Percentiles rank a stretch among this genome's conserved stretches.
Evolutionary conservation across 2,329 filamentous ascomycete genomes (phyloP).

Genomic region (Fusarium verrucosum): DNA sequence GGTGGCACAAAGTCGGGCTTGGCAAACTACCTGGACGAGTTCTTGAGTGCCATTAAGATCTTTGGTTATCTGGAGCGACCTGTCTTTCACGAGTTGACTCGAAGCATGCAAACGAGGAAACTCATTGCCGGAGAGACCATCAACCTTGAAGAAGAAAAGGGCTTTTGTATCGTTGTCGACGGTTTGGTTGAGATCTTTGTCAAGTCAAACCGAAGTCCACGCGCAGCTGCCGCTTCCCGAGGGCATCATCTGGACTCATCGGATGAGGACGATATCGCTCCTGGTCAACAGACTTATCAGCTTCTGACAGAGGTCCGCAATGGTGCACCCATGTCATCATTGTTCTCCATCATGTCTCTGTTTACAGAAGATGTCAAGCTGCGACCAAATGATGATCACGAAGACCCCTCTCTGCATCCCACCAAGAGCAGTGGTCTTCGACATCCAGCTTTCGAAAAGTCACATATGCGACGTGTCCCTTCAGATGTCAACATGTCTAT

Average conservation of each 20-base stretch:
- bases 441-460: constrained; percentile 44
- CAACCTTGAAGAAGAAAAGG: constrained; percentile 95
- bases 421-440: constrained; percentile 43
- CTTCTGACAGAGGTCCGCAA: constrained; percentile 97
- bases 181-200: constrained; percentile 98
- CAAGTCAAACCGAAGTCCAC: constrained; percentile 76
- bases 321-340: constrained; percentile 95
- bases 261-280: constrained; percentile 73
- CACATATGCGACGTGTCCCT: constrained; percentile 17
- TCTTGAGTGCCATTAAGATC: constrained; percentile 97
- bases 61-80: constrained; percentile 97
- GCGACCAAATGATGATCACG: constrained; percentile 76
- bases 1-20: constrained; percentile 89
- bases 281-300: constrained; percentile 86
- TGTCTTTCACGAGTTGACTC: constrained; percentile 95
- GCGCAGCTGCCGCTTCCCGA: constrained; percentile 43
- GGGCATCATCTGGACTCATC: constrained; percentile 53
- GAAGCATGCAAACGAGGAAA: constrained; percentile 98
- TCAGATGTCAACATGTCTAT: constrained; percentile 47
- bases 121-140: constrained; percentile 95
- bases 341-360: constrained; percentile 95
- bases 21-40: constrained; percentile 97
- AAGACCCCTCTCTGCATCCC: constrained; percentile 49
- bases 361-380: constrained; percentile 96
- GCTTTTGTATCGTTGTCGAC: constrained; percentile 97